phyloP scores from a whole-genome alignment of 148 eudicot species.

The Suaeda aralocaspica region DNA sequence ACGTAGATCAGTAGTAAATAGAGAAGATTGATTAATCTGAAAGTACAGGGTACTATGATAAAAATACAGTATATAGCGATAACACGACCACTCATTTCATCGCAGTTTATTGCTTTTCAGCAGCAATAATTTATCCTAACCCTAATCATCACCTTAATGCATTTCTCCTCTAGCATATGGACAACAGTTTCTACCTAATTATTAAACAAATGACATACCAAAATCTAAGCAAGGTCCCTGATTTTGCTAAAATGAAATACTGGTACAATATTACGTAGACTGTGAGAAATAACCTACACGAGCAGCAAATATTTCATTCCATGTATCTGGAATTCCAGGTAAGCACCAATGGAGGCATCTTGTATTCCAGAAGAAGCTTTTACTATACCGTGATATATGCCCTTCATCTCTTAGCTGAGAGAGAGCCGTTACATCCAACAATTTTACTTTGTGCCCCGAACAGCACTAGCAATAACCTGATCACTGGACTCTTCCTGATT shows the following conservation, averaged over 20 bases:
- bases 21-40: conserved; percentile 14
- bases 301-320: conserved; percentile 62
- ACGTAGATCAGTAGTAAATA: too few species aligned
- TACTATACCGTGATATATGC: conserved; percentile 55
- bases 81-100: too few species aligned
- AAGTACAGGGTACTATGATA: conserved; percentile 2
- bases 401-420: conserved; percentile 59
- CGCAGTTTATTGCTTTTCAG: conserved; percentile 10
- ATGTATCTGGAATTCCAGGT: conserved; percentile 61
- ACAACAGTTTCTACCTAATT: conserved; percentile 13
- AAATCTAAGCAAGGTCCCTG: not conserved
- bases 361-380: conserved; percentile 40
- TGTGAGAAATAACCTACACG: conserved; percentile 30
- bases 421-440: conserved; percentile 55
- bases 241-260: not conserved
- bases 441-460: conserved; percentile 43
- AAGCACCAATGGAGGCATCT: conserved; percentile 75
- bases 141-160: conserved; percentile 11
- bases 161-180: conserved; percentile 3
- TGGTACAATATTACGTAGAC: not conserved
- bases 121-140: conserved; percentile 14
- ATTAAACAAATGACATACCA: not conserved
- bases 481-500: conserved; percentile 49
- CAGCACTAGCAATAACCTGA: conserved; percentile 43
- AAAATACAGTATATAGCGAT: not conserved